phyloP scores from a whole-genome alignment of 2,329 filamentous ascomycete genomes.

The Cyclaneusma minus region DNA sequence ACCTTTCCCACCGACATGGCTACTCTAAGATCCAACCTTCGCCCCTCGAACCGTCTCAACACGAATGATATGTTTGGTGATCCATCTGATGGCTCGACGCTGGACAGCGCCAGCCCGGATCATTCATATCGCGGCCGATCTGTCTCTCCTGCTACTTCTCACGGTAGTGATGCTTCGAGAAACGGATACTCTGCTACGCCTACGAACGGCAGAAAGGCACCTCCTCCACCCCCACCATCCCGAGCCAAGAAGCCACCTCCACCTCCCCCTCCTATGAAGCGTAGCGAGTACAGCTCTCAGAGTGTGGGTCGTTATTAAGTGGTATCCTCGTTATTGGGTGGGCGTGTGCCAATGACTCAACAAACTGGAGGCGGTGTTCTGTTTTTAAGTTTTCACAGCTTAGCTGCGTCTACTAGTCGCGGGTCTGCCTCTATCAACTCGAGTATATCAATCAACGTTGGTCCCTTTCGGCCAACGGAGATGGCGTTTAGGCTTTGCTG shows the following conservation, averaged over 20 bases:
- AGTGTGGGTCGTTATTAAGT: constrained; percentile 11
- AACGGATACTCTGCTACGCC: constrained; percentile 30
- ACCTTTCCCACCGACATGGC: constrained; percentile 30
- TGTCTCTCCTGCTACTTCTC: constrained; percentile 35
- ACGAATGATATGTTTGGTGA: constrained; percentile 30
- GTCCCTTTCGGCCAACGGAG: too few species aligned
- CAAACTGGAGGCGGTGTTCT: too few species aligned
- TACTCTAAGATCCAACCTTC: constrained; percentile 20
- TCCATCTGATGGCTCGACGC: constrained; percentile 30
- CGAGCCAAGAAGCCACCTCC: constrained; percentile 51
- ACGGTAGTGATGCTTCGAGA: constrained; percentile 32
- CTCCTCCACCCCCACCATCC: constrained; percentile 46
- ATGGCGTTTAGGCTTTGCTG: too few species aligned
- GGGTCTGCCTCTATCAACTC: too few species aligned
- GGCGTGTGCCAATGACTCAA: too few species aligned
- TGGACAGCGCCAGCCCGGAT: constrained; percentile 32
- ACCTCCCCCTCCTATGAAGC: constrained; percentile 48
- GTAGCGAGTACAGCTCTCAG: constrained; percentile 20
- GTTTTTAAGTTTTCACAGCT: too few species aligned
- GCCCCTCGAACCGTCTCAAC: constrained; percentile 14
- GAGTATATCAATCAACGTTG: too few species aligned
- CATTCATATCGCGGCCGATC: constrained; percentile 30
- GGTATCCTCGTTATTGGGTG: too few species aligned
- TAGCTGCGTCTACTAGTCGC: too few species aligned
- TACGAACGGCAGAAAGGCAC: constrained; percentile 28